Evolutionary conservation across 2,329 filamentous ascomycete genomes (phyloP).

Genomic region (Lomentospora prolificans): DNA sequence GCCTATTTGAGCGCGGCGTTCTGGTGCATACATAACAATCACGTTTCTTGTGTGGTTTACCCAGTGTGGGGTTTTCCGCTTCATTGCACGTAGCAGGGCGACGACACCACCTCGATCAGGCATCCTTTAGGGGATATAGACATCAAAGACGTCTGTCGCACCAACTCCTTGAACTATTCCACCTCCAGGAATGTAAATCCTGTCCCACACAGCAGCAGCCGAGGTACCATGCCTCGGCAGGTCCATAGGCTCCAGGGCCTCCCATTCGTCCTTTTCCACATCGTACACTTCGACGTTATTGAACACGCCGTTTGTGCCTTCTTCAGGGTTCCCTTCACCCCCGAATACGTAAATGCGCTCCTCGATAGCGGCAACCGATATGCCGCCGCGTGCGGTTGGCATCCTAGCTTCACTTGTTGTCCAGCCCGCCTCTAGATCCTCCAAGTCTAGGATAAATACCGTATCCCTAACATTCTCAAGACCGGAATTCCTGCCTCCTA

Average conservation of each 20-base stretch:
- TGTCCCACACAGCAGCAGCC: conserved; percentile 17
- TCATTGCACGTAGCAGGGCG: no score
- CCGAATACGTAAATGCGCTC: conserved; percentile 24
- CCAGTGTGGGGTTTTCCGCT: no score
- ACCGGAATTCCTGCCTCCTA: conserved; percentile 23
- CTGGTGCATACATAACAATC: no score
- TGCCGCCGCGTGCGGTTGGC: conserved; percentile 26
- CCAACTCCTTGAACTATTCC: conserved; percentile 15
- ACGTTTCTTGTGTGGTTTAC: no score
- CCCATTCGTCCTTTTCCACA: conserved; percentile 18
- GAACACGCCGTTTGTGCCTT: conserved; percentile 16
- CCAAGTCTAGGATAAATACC: conserved; percentile 24
- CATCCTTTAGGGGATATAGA: neutral
- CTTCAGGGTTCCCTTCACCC: conserved; percentile 23
- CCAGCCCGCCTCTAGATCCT: conserved; percentile 18
- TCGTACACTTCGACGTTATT: conserved; percentile 22
- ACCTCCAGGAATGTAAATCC: conserved; percentile 25
- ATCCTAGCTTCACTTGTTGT: conserved; percentile 18
- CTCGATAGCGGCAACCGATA: conserved; percentile 18
- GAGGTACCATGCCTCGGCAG: conserved; percentile 24
- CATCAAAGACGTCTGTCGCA: conserved; percentile 11
- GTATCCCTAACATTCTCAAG: conserved; percentile 22
- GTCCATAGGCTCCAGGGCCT: conserved; percentile 16
- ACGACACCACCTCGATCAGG: no score
- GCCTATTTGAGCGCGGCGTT: no score